Evolutionary conservation across 345 rosid species (phyloP), one percentile per base, ranked within the genome.

Genomic region (Dipteronia sinensis): DNA sequence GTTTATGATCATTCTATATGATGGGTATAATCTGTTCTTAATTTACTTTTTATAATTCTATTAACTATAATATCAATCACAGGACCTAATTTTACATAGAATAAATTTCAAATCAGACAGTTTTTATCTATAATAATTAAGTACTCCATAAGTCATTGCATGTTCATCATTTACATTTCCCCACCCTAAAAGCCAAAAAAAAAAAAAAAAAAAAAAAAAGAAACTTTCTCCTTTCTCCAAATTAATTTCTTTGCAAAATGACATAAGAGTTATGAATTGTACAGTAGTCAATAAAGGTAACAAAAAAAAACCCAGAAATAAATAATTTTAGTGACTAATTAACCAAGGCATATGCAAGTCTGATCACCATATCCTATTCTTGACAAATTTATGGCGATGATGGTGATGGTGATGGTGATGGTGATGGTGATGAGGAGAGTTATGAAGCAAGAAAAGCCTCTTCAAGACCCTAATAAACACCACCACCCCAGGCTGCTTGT

Each of bases 361-460:
- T 42, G 23, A 73, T 73, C 59, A 42, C 59, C 42, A 73, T 17
- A 20, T 9, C 69, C 40, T 46, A 62, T 62, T 44, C 29, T 46
- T 62, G 15, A 25, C 44, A 4, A 69, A 44, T 16, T 6, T 29
- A 38, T 22, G 62, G 23, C 23, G 62, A 56, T 56, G 62, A 17
- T 56, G 64, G 12, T 59, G 64, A 7, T 59, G 64, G 0, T n/a
- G 63, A n/a, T 13, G 67, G 15, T 25, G 61, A 7, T 59, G 64
- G 0, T n/a, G 63, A n/a, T 13, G 67, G 15, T 25, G 61, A 1
- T 13, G 65, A 13, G 82, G 89, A 81, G 77, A 70, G 65, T 77
- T 82, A 6, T 89, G 84, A n/a, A 87, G 81, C 85, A 84, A 76
- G 84, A 94, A 85, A 58, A 94, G 66, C 69, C 78, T 92, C 85